Evolutionary conservation across 148 eudicot species (phyloP).

Genomic region (Gaultheria prostrata): DNA sequence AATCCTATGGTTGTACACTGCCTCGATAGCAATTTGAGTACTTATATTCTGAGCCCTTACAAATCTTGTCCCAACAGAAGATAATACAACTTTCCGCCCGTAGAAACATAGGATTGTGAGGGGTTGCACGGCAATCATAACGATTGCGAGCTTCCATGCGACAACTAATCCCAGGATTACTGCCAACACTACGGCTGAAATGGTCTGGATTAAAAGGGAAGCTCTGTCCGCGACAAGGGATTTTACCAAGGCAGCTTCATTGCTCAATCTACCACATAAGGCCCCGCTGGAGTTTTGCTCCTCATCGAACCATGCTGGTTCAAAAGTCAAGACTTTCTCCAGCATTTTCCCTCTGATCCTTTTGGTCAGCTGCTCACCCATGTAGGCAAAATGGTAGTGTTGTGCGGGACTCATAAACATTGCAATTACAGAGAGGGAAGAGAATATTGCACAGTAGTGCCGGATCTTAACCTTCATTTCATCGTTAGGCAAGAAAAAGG

Average conservation of each 20-base stretch:
- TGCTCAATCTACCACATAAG: constrained; percentile 67
- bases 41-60: constrained; percentile 69
- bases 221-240: constrained; percentile 84
- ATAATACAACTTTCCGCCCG: constrained; percentile 66
- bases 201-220: constrained; percentile 67
- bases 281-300: constrained; percentile 78
- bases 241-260: constrained; percentile 77
- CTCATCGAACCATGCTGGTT: constrained; percentile 87
- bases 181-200: constrained; percentile 63
- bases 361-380: constrained; percentile 77
- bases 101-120: constrained; percentile 81
- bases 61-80: constrained; percentile 51
- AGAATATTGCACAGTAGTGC: constrained; percentile 49
- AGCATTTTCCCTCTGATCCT: constrained; percentile 75
- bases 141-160: constrained; percentile 92
- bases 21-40: constrained; percentile 86
- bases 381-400: constrained; percentile 66
- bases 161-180: constrained; percentile 64
- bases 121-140: constrained; percentile 90
- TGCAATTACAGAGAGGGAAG: constrained; percentile 55
- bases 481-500: constrained; percentile 49
- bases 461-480: constrained; percentile 61
- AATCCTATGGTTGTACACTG: constrained; percentile 88
- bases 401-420: constrained; percentile 57
- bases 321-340: constrained; percentile 64